These are phyloP conservation scores for Fusarium chlamydosporum DNA, from an alignment of 2,329 filamentous ascomycete genomes.

Conservation along the genomic window DNA sequence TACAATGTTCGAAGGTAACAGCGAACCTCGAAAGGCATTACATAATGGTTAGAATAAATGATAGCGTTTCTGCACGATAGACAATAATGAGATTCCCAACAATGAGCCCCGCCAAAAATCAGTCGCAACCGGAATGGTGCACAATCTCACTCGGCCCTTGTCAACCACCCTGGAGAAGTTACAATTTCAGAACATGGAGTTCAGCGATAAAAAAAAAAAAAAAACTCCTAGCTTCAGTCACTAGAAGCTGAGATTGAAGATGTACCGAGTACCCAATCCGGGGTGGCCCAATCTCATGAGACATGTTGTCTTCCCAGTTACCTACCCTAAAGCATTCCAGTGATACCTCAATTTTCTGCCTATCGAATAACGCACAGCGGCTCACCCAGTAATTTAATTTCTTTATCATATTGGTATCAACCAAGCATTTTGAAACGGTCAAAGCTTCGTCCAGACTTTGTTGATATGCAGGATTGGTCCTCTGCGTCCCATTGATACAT, in stretches of 20 bases:
- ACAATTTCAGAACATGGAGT: not conserved
- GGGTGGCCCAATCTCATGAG: not conserved
- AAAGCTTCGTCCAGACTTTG: too few relatives aligned
- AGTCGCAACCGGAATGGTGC: not conserved
- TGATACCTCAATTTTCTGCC: too few relatives aligned
- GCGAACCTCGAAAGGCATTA: not conserved
- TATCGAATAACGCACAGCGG: too few relatives aligned
- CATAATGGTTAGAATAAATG: not conserved
- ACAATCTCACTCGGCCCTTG: not conserved
- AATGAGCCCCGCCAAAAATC: not conserved
- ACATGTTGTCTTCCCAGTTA: not conserved
- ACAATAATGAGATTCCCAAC: too few relatives aligned
- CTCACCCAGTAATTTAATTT: not conserved
- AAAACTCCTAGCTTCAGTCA: not conserved
- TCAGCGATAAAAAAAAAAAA: not conserved
- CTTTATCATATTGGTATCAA: too few relatives aligned
- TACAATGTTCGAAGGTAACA: constrained; percentile 64
- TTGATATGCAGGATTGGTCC: not conserved
- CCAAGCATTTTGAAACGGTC: not conserved
- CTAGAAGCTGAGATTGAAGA: not conserved
- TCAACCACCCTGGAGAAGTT: not conserved
- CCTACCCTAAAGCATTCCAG: not conserved
- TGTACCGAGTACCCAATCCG: not conserved
- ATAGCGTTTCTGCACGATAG: not conserved
- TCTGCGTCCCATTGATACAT: not conserved